Evolutionary conservation across 164 flowering plant species (phyloP), one percentile per base, ranked within the genome.

Genomic region (Taxillus chinensis): DNA sequence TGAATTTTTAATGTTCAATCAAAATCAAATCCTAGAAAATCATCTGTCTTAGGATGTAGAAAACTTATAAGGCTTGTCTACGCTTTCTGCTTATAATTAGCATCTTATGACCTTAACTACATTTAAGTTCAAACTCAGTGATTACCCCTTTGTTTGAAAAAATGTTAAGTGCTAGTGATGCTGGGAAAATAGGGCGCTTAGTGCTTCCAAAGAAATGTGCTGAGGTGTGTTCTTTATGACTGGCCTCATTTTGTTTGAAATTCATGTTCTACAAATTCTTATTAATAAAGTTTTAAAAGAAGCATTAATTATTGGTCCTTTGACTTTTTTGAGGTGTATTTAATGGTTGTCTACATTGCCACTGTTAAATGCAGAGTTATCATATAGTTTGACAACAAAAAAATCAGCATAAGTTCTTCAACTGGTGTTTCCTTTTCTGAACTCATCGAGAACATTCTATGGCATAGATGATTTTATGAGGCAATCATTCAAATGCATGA

Each of bases 141-240:
- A 75, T 90, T 42, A 83, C 86, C 48, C 98, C 98, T 41, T 72
- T 92, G 67, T 92, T 92, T 71, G 96, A 92, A 81, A 92, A 92
- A 73, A 82, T 82, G 76, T 66, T 92, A 60, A 92, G 93, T 78
- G 98, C 96, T 41, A 92, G 96, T 77, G 98, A 92, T 85, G 93
- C 95, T 61, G 96, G 98, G 16, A 77, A 87, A 64, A 83, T 90
- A 53, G 98, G 98, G 54, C 90, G 98, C 45, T 65, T 92, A 62
- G 96, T 92, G 62, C 83, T 92, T 45, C 98, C 98, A 57, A 92
- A 92, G 73, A 87, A 85, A 71, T 92, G 96, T 79, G 98, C 96
- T 14, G 98, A 92, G 93, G 98, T 90, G 63, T 63, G 78, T 60
- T 37, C 48, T 49, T 56, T 15, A 43, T 38, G 46, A 15, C 37